Evolutionary conservation across 2,329 filamentous ascomycete genomes (phyloP), one percentile per base, ranked within the genome.

Genomic region (Aspergillus awamori): DNA sequence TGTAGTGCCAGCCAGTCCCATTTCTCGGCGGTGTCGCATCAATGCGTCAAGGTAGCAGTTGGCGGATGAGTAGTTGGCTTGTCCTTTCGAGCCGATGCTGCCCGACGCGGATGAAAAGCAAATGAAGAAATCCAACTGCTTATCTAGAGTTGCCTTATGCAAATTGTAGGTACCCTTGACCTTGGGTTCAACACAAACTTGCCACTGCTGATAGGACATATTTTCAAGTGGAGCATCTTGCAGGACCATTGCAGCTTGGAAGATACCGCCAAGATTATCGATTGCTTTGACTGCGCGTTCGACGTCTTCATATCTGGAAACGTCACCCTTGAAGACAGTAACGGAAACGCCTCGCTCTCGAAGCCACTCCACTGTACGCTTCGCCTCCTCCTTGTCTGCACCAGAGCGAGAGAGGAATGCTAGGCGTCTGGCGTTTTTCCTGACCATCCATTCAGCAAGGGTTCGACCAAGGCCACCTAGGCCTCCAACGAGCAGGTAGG

Each of bases 61-160:
- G 15, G 45, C 56, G 7, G 60, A 56, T 4, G 56, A 39, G 45
- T 62, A 62, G 36, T 51, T 59, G 20, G 33, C 41, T 33, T 62
- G 56, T 5, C 51, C 56, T n/a, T 24, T 28, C 39, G 30, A 45
- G 5, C 60, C 60, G 8, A 52, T 20, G 13, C 49, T 24, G 2
- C 17, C 51, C 2, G 49, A 51, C 2, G 51, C 36, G 4, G 60
- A 62, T 4, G 56, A 58, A 20, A 58, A 51, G 43, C 28, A 36
- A 43, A 62, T 22, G 45, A 62, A 62, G 45, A 62, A 62, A 24
- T 59, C 56, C 17, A 62, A 26, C 6, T 26, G 11, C 8, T 10
- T 36, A 4, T 17, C 30, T 5, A 8, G 13, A 7, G 43, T 43
- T 17, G 49, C 30, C 2, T 30, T 13, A 41, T 58, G 39, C 8